phyloP scores from a whole-genome alignment of 2,329 filamentous ascomycete species.

The Penicillium expansum region DNA sequence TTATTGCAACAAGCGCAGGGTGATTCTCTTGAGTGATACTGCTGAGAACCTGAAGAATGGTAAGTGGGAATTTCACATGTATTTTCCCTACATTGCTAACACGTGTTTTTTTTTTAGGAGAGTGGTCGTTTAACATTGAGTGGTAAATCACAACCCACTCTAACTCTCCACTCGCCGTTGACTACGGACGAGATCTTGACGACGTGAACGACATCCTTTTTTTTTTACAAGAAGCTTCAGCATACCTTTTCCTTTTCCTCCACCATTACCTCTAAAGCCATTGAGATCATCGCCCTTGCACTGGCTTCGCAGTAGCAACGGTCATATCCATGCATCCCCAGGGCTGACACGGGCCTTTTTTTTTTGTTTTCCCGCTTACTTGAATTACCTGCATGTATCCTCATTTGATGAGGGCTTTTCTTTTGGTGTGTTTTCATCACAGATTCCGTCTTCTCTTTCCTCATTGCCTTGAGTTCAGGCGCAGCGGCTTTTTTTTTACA shows the following conservation, averaged over 20 bases:
- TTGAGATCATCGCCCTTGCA: not conserved
- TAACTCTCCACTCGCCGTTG: not conserved
- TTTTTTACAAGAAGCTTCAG: not conserved
- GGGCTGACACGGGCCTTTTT: not conserved
- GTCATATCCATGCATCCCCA: not conserved
- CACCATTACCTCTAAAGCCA: not conserved
- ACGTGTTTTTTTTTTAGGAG: constrained; percentile 28
- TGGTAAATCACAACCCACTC: constrained; percentile 27
- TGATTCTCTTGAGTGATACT: constrained; percentile 88
- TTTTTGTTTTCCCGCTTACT: not conserved
- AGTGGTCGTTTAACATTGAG: constrained; percentile 48
- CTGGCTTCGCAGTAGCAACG: not conserved
- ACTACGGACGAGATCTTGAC: constrained; percentile 17
- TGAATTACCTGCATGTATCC: not conserved
- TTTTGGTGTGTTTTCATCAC: not conserved
- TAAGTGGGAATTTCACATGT: constrained; percentile 43
- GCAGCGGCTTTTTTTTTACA: not conserved
- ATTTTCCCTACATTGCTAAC: not conserved
- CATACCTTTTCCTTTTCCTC: not conserved
- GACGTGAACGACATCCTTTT: constrained; percentile 21
- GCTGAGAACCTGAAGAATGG: constrained; percentile 87
- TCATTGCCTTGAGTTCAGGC: not conserved
- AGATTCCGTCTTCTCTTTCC: not conserved
- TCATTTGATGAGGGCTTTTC: not conserved
- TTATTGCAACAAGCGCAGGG: constrained; percentile 88